Evolutionary conservation across 805 yeast genomes (phyloP).

Genomic region (Kodamaea laetipori): DNA sequence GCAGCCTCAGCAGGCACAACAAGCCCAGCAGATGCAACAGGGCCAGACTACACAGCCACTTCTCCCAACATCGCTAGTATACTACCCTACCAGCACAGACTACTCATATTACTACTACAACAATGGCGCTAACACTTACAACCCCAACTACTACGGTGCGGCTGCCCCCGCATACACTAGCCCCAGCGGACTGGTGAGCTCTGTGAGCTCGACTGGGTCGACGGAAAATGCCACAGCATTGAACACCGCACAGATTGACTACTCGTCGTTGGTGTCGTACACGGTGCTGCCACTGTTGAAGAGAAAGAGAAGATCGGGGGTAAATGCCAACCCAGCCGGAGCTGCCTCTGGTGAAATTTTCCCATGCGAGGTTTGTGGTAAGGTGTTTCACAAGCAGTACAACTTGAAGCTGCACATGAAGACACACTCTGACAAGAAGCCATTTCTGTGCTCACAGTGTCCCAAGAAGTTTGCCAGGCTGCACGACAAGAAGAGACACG

Average conservation of each 20-base stretch:
- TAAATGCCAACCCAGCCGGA: slow-evolving; percentile 1
- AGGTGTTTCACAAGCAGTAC: slow-evolving; percentile 50
- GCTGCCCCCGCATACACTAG: slow-evolving; percentile 7
- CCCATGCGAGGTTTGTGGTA: slow-evolving; percentile 47
- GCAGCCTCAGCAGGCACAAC: slow-evolving; percentile 2
- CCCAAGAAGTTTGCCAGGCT: slow-evolving; percentile 71
- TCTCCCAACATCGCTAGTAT: slow-evolving; percentile 6
- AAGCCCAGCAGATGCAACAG: slow-evolving; percentile 1
- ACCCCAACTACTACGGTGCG: slow-evolving; percentile 8
- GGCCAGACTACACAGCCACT: slow-evolving; percentile 5
- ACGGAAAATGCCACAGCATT: slow-evolving; percentile 4
- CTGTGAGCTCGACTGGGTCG: slow-evolving; percentile 5
- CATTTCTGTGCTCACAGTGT: slow-evolving; percentile 66
- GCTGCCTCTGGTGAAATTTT: slow-evolving; percentile 19
- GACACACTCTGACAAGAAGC: slow-evolving; percentile 66
- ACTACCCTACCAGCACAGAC: slow-evolving; percentile 10
- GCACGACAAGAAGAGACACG: slow-evolving; percentile 78
- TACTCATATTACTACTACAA: slow-evolving; percentile 15
- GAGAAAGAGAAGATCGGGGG: slow-evolving; percentile 16
- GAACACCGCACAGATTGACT: slow-evolving; percentile 27
- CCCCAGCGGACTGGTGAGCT: slow-evolving; percentile 8
- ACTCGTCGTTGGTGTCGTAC: slow-evolving; percentile 36
- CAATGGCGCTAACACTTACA: slow-evolving; percentile 8
- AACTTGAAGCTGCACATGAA: slow-evolving; percentile 53
- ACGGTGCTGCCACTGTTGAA: slow-evolving; percentile 35